Base-by-base conservation (phyloP, 208 protist genomes). In the Zelonia costaricensis region DNA sequence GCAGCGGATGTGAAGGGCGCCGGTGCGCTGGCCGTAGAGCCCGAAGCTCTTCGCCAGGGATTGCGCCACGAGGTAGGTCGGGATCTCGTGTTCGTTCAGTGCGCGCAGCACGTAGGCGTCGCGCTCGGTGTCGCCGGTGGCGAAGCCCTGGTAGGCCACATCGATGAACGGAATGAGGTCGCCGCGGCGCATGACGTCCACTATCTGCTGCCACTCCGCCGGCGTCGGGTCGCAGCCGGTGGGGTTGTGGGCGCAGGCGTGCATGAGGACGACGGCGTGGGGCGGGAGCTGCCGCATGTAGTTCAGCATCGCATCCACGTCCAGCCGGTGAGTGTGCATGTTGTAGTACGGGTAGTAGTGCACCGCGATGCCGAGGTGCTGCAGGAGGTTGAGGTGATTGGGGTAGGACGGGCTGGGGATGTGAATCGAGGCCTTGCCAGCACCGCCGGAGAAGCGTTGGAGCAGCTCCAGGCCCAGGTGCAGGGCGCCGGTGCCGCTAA, bases 241-340 rank as follows among this genome's bases (percentile, higher is more conserved):
- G 27, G 98, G 98, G 78, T 99, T 99, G 84, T 99, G 98, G 6
- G 98, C 97, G 68, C 97, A 99, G 3, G 93, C 88, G 71, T 99
- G 98, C 9, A 99, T 67, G 16, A 99, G 27, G 47, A 99, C 77
- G 3, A 98, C 77, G 8, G 87, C 93, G 16, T 86, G 57, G 18
- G 93, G 66, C 20, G 86, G 85, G 23, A 83, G 49, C 45, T 74
- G 62, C 1, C 74, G 43, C 25, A 97, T 57, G 27, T 83, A 75
- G 25, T 78, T 51, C 8, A 97, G 63, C 76, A 94, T 85, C 8
- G 76, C 88, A 30, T 81, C 77, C 10, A 92, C 35, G 60, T 93
- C 76, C 16, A 97, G 44, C 2, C 59, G 62, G 45, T 83, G 83
- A 36, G 62, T 95, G 25, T 49, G 38, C n/a, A 56, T 36, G 62